These are phyloP conservation scores for Microdochium trichocladiopsis DNA, from an alignment of 2,329 filamentous ascomycete species.

Conservation along the genomic window DNA sequence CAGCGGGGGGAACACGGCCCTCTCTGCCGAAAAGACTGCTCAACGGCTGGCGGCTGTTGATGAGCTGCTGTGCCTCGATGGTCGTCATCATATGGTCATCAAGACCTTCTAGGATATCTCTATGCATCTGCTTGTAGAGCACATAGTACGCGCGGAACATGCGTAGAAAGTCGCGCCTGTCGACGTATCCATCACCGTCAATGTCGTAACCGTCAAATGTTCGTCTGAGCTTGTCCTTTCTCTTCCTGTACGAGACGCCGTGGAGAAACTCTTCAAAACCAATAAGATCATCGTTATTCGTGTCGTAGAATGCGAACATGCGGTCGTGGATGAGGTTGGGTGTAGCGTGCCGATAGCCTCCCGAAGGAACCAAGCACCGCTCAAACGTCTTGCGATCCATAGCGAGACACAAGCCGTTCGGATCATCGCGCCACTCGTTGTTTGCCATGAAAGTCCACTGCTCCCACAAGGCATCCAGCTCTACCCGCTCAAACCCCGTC, in stretches of 20 bases:
- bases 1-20: constrained; percentile 57
- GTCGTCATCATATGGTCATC: constrained; percentile 74
- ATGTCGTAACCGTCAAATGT: constrained; percentile 90
- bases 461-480: constrained; percentile 91
- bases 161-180: constrained; percentile 78
- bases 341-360: constrained; percentile 66
- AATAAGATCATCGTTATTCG: constrained; percentile 79
- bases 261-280: constrained; percentile 88
- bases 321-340: constrained; percentile 92
- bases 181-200: constrained; percentile 79
- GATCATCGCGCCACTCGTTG: constrained; percentile 75
- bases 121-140: constrained; percentile 82
- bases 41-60: constrained; percentile 67
- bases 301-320: constrained; percentile 95
- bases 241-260: constrained; percentile 65
- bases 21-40: constrained; percentile 70
- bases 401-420: constrained; percentile 68
- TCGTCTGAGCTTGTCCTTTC: constrained; percentile 61
- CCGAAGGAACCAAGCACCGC: constrained; percentile 80
- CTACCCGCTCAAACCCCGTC: constrained; percentile 75
- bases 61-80: constrained; percentile 67
- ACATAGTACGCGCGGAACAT: constrained; percentile 92
- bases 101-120: constrained; percentile 71
- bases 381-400: constrained; percentile 94
- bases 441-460: constrained; percentile 94